Base-by-base conservation (phyloP, 306 rosid species). In the Castanea crenata region DNA sequence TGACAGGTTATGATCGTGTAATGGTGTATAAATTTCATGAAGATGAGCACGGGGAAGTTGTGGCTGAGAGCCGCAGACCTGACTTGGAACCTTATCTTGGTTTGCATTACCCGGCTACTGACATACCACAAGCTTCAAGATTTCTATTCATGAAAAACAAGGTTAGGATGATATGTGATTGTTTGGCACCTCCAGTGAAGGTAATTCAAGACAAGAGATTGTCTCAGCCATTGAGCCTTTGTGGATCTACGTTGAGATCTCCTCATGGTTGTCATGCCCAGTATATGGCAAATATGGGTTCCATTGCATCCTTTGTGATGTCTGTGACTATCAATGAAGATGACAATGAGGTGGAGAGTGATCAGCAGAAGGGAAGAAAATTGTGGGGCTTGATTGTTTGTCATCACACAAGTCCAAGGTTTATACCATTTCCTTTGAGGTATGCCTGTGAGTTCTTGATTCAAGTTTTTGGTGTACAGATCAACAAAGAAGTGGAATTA, bases 381-480 rank as follows among this genome's bases (percentile, higher is more conserved):
- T 70, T 77, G 73, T 86, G 89, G 87, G 89, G 85, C 59, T 71
- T 86, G 75, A 71, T 86, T 76, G 89, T 86, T 71, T 86, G 89
- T 75, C 89, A 86, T 80, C 89, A 86, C 71, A 74, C 89, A 41
- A 83, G 65, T 71, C 83, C 89, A 70, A 80, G 83, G 75, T 80
- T 83, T 86, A 82, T 83, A 74, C 83, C 87, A 5, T 86, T 86
- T 71, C 89, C 89, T 74, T 63, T 83, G 77, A 74, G 89, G 71
- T 86, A 86, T 57, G 87, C 87, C 23, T 86, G 89, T 55, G 89
- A 86, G 84, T 83, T 86, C 78, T 77, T 86, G 87, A 80, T 86
- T 69, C 89, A 83, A 77, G 89, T 86, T 7, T 83, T 86, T 55
- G 78, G 85, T 55, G 81, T 86, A 52, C 89, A 86, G 74, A 80